phyloP scores from a whole-genome alignment of 371 early-diverging fungal genomes.

The Mortierella sp. region DNA sequence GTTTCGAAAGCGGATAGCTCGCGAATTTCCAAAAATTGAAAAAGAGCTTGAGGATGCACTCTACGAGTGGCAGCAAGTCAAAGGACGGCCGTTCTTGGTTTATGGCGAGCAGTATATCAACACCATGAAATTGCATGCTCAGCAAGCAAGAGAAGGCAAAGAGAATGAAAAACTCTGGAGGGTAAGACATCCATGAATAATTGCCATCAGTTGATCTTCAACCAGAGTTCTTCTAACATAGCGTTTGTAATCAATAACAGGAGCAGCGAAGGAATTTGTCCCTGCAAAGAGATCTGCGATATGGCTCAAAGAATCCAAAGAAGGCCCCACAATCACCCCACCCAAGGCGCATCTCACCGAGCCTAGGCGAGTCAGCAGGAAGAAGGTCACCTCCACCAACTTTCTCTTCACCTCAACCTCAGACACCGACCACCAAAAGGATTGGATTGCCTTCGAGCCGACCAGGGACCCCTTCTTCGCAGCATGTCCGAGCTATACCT shows the following conservation, averaged over 20 bases:
- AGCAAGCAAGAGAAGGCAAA: slow-evolving; percentile 43
- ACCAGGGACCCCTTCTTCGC: slow-evolving; percentile 43
- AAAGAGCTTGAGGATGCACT: slow-evolving; percentile 30
- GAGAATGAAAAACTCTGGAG: slow-evolving; percentile 38
- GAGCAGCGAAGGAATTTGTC: slow-evolving; percentile 26
- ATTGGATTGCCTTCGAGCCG: slow-evolving; percentile 21
- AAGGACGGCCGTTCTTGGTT: slow-evolving; percentile 41
- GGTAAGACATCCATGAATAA: slow-evolving; percentile 11
- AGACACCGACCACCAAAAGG: slow-evolving; percentile 44
- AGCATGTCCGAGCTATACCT: slow-evolving; percentile 28
- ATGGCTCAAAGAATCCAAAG: slow-evolving; percentile 45
- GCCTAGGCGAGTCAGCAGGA: slow-evolving; percentile 7
- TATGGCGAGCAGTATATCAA: slow-evolving; percentile 49
- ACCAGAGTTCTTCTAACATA: background rate
- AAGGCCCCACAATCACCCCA: slow-evolving; percentile 36
- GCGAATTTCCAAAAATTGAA: slow-evolving; percentile 41
- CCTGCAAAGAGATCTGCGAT: slow-evolving; percentile 32
- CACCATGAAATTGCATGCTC: slow-evolving; percentile 43
- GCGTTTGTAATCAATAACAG: slow-evolving; percentile 1
- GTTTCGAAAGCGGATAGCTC: slow-evolving; percentile 28
- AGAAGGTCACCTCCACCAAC: slow-evolving; percentile 23
- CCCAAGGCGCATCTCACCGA: slow-evolving; percentile 44
- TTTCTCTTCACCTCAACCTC: slow-evolving; percentile 15
- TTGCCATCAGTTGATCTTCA: background rate
- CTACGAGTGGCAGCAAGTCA: slow-evolving; percentile 29